A percentile compares a stretch with the other conserved stretches of the same genome.
Evolutionary conservation across 2,329 filamentous ascomycete species (phyloP).

Genomic region (Claviceps sp.): DNA sequence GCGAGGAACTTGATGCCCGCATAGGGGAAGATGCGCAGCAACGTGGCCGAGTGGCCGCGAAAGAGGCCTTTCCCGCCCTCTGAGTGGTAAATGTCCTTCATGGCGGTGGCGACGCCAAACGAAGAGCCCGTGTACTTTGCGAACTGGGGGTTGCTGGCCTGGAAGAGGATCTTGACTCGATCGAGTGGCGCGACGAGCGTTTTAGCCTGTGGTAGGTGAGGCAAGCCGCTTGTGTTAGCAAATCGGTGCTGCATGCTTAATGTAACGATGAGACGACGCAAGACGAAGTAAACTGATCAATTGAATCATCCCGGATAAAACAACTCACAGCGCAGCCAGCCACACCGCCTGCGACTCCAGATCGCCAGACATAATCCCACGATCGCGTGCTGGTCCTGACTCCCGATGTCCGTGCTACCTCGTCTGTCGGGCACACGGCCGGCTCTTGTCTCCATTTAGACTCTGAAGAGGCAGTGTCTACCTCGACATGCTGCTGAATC

Average conservation of each 20-base stretch:
- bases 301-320: not conserved
- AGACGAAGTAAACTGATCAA: too few relatives aligned
- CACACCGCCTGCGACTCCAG: conserved; percentile 73
- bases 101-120: conserved; percentile 68
- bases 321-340: conserved; percentile 77
- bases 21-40: conserved; percentile 92
- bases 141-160: conserved; percentile 87
- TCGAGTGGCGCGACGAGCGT: conserved; percentile 91
- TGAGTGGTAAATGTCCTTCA: conserved; percentile 66
- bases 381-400: conserved; percentile 43
- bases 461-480: conserved; percentile 8
- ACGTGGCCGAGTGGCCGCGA: conserved; percentile 85
- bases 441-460: conserved; percentile 17
- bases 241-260: not conserved
- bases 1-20: conserved; percentile 96
- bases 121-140: conserved; percentile 85
- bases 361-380: conserved; percentile 71
- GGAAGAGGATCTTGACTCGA: conserved; percentile 96
- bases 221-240: not conserved
- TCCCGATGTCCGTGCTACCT: conserved; percentile 28
- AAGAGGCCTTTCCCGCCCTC: conserved; percentile 71
- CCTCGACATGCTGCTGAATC: conserved; percentile 15
- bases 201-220: conserved; percentile 56
- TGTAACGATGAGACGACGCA: too few relatives aligned
- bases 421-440: conserved; percentile 35